A percentile compares a stretch with the other conserved stretches of the same genome.
Evolutionary conservation across 2,329 filamentous ascomycete genomes (phyloP).

Genomic region (Botrytis elliptica): DNA sequence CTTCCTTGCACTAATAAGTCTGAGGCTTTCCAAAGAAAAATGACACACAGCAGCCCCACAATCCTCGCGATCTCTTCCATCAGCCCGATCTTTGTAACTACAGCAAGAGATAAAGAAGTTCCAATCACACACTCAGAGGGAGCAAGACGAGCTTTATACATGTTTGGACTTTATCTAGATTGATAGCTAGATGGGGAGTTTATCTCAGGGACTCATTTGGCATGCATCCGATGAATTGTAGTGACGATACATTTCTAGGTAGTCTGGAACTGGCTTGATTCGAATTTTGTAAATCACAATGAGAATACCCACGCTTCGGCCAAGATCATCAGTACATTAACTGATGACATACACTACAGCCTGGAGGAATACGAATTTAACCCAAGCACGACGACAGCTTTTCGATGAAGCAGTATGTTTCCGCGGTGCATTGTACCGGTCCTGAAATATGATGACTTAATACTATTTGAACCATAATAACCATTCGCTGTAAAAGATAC

Average conservation of each 20-base stretch:
- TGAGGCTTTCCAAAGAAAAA: fast-evolving
- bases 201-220: too few species aligned
- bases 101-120: not conserved
- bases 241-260: not conserved
- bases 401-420: not conserved
- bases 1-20: not conserved
- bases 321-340: too few species aligned
- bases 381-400: not conserved
- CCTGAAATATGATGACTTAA: not conserved
- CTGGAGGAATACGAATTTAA: not conserved
- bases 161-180: not conserved
- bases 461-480: fast-evolving
- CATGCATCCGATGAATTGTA: not conserved
- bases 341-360: not conserved
- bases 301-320: too few species aligned
- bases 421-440: not conserved
- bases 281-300: not conserved
- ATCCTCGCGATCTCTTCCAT: too few species aligned
- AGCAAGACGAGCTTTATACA: too few species aligned
- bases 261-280: not conserved
- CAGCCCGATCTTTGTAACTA: too few species aligned
- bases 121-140: too few species aligned
- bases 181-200: too few species aligned
- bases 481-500: not conserved
- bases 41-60: not conserved